phyloP scores from a whole-genome alignment of 352 stramenopile genomes.

The Phytophthora boehmeriae region DNA sequence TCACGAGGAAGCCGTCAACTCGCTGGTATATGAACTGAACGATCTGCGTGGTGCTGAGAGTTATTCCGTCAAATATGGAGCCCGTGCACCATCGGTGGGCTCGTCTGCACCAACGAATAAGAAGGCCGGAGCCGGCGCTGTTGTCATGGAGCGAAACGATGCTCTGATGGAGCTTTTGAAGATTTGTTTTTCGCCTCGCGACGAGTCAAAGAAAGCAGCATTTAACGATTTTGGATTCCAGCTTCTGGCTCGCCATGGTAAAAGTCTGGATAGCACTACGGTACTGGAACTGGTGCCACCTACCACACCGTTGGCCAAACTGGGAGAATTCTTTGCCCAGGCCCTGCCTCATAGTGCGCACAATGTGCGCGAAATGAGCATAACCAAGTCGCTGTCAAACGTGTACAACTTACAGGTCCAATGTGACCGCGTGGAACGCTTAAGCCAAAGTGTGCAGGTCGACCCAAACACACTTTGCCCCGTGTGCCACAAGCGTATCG shows the following conservation, averaged over 20 bases:
- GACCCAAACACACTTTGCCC: conserved; percentile 80
- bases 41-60: conserved; percentile 82
- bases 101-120: conserved; percentile 35
- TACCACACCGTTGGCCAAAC: conserved; percentile 77
- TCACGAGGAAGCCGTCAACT: conserved; percentile 78
- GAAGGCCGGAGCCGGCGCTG: conserved; percentile 34
- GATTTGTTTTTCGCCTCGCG: conserved; percentile 77
- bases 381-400: conserved; percentile 85
- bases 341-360: conserved; percentile 80
- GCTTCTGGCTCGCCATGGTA: conserved; percentile 77
- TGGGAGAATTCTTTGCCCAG: conserved; percentile 87
- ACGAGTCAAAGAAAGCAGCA: conserved; percentile 81
- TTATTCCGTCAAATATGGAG: conserved; percentile 84
- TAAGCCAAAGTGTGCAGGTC: conserved; percentile 83
- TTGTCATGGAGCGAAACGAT: conserved; percentile 60
- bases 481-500: conserved; percentile 87
- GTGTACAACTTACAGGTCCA: conserved; percentile 91
- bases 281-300: conserved; percentile 73
- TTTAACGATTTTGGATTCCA: conserved; percentile 85
- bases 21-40: conserved; percentile 82
- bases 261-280: conserved; percentile 71
- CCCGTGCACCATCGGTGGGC: conserved; percentile 23
- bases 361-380: conserved; percentile 81
- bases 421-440: conserved; percentile 82
- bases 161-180: conserved; percentile 80